Evolutionary conservation across 2,329 filamentous ascomycete species (phyloP), one percentile per base, ranked within the genome.

Genomic region (Ascocoryne sarcoides): DNA sequence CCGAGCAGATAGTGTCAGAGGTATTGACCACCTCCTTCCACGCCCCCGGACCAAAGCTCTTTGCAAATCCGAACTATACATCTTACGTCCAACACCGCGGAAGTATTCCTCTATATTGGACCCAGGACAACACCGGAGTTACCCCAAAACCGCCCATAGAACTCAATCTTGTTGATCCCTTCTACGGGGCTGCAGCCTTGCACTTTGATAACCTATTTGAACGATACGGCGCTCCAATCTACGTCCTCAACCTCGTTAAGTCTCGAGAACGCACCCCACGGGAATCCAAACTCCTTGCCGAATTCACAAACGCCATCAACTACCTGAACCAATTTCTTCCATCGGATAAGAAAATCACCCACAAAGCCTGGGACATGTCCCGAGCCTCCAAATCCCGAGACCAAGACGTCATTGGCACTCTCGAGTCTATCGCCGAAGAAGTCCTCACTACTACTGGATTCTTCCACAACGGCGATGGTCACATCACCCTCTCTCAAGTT

Each of bases 361-460:
- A 98, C 61, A 87, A 92, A 54, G 88, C 90, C 3, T 98, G 92
- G 79, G 92, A 98, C 59, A 98, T 98, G 92, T 95, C 89, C 46
- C 76, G 92, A 43, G 90, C 92, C 4, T 87, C 90, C 14, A 98
- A 98, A 64, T 79, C 82, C 53, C 81, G 85, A 26, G 89, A 92
- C 42, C 84, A 93, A 55, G 89, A 98, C 64, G 92, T 98, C 2
- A 96, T 98, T 51, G 82, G 82, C 17, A 94, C 84, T 1, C 72
- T 98, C 3, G 92, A 98, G 60, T 71, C 73, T 39, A 95, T 96
- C 51, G 89, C 88, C 1, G 86, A 93, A 56, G 82, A 88, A 18
- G 86, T 96, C 1, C 71, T 98, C 32, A 75, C 75, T 1, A 81
- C 79, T 17, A 98, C 90, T 0, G 86, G 89, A 1, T 95, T 98